Conservation (phyloP, 177 flowering plant genomes). For the Vitis hybrid region DNA sequence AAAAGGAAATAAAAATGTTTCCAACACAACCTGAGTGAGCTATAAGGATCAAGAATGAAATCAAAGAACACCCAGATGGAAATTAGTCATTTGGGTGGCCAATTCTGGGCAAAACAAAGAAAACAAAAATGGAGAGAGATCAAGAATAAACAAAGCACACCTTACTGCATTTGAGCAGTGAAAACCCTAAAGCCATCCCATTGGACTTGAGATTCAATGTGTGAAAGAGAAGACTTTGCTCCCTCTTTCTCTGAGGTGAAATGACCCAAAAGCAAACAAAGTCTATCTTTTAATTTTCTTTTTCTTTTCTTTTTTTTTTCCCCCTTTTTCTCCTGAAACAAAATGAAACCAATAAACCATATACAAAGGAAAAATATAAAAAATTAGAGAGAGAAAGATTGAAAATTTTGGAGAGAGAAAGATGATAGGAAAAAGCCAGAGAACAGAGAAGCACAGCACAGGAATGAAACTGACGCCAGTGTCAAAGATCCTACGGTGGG, state of each 20-base stretch:
- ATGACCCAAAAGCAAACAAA: constrained; percentile 20
- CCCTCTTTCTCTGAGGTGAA: constrained; percentile 6
- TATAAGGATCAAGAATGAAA: no score
- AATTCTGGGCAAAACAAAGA: background rate
- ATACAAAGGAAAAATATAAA: background rate
- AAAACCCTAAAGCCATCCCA: constrained; percentile 3
- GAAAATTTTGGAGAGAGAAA: background rate
- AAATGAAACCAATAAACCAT: no score
- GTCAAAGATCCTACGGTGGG: constrained; percentile 25
- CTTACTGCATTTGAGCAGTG: constrained; percentile 8
- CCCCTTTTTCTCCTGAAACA: no score
- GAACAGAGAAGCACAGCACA: constrained; percentile 10
- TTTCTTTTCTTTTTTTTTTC: no score
- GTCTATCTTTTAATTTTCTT: constrained; percentile 7
- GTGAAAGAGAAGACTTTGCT: constrained; percentile 20
- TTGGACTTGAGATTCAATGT: constrained; percentile 7
- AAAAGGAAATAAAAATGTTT: background rate
- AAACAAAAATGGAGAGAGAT: background rate
- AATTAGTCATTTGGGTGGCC: background rate
- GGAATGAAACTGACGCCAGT: constrained; percentile 20
- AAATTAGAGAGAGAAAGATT: background rate
- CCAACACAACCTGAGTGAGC: no score
- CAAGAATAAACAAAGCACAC: background rate
- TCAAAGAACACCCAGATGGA: background rate
- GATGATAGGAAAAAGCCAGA: background rate